These are phyloP conservation scores for Selaginella tamariscina DNA, from an alignment of 75 land plant species.

Conservation along the genomic window DNA sequence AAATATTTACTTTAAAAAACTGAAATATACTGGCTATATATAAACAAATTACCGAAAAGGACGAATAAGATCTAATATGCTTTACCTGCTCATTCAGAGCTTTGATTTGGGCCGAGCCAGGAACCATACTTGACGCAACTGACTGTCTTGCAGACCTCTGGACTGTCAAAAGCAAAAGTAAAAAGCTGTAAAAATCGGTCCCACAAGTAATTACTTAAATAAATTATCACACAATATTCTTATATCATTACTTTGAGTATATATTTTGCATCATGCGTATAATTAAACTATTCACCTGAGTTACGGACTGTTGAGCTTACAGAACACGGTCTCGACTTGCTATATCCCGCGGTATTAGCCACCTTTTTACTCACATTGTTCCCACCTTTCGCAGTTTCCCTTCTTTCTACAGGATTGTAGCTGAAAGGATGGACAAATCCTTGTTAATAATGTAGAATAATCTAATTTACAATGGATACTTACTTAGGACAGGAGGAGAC, in stretches of 20 bases:
- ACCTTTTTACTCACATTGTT: slow-evolving; percentile 22
- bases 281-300: background rate
- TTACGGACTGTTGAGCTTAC: background rate
- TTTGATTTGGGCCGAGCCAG: background rate
- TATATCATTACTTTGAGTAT: too few relatives aligned
- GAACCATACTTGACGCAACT: background rate
- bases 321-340: background rate
- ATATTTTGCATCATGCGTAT: too few relatives aligned
- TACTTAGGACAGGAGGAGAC: slow-evolving; percentile 12
- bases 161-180: background rate
- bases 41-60: too few relatives aligned
- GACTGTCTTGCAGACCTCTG: background rate
- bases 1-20: too few relatives aligned
- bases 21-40: too few relatives aligned
- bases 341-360: too few relatives aligned
- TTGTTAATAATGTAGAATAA: background rate
- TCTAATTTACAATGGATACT: background rate
- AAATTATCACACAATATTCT: too few relatives aligned
- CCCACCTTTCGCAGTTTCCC: slow-evolving; percentile 40
- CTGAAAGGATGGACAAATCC: slow-evolving; percentile 17
- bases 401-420: slow-evolving; percentile 63
- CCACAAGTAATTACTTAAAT: too few relatives aligned
- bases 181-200: background rate
- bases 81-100: background rate
- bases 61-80: too few relatives aligned